These are phyloP conservation scores for Fusarium irregulare DNA, from an alignment of 2,329 filamentous ascomycete genomes.

Conservation along the genomic window DNA sequence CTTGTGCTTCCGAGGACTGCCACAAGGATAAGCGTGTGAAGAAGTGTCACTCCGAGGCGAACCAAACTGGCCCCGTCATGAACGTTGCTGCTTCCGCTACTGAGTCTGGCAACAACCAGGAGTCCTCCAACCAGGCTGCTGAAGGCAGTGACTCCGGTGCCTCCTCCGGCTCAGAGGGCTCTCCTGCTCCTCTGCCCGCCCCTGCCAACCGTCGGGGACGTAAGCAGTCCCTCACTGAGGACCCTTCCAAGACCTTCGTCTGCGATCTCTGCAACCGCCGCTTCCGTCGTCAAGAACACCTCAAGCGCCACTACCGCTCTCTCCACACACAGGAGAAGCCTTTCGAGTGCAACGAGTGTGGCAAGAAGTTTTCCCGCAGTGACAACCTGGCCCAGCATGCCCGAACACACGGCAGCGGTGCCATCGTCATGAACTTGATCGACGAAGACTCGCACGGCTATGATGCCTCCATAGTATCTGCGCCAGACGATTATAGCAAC, in stretches of 20 bases:
- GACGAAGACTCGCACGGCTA: conserved; percentile 69
- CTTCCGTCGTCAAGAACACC: conserved; percentile 97
- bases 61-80: conserved; percentile 55
- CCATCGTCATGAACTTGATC: conserved; percentile 90
- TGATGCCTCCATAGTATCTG: conserved; percentile 57
- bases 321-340: conserved; percentile 99
- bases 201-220: conserved; percentile 91
- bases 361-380: conserved; percentile 98
- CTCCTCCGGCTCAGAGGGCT: conserved; percentile 59
- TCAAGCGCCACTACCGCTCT: conserved; percentile 98
- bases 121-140: conserved; percentile 50
- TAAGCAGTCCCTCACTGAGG: conserved; percentile 98
- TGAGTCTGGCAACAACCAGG: conserved; percentile 52
- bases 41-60: conserved; percentile 62
- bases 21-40: conserved; percentile 70
- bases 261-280: conserved; percentile 96
- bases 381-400: conserved; percentile 98
- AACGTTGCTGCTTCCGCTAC: conserved; percentile 52
- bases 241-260: conserved; percentile 97
- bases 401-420: conserved; percentile 89
- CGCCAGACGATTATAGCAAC: conserved; percentile 71
- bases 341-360: conserved; percentile 96
- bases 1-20: conserved; percentile 55
- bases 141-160: conserved; percentile 54
- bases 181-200: conserved; percentile 57